Percentiles rank a stretch among this genome's conserved stretches.
These are phyloP conservation scores for Boletus rubropictus DNA, from an alignment of 768 basidiomycete species.

Conservation along the genomic window DNA sequence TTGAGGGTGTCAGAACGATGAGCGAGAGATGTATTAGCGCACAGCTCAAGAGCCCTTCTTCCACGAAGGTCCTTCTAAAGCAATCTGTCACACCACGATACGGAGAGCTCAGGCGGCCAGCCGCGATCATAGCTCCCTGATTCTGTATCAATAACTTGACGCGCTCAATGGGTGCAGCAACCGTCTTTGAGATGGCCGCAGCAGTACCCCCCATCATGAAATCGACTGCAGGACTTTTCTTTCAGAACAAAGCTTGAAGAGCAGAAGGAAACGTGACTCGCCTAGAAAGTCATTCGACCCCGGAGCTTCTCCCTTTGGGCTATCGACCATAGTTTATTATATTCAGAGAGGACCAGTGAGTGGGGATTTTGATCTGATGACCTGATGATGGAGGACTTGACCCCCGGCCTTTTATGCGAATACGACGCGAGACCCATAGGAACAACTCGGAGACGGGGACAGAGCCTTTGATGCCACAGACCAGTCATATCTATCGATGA, in stretches of 20 bases:
- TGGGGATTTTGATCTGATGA: slow-evolving; percentile 12
- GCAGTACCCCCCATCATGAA: slow-evolving; percentile 36
- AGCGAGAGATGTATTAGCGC: slow-evolving; percentile 12
- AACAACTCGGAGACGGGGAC: slow-evolving; percentile 10
- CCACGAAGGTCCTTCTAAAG: slow-evolving; percentile 29
- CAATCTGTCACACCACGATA: slow-evolving; percentile 34
- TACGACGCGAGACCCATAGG: not conserved
- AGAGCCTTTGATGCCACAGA: not conserved
- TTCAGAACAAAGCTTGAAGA: slow-evolving; percentile 2
- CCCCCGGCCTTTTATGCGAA: slow-evolving; percentile 6
- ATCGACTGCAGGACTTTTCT: slow-evolving; percentile 21
- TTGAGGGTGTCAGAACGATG: slow-evolving; percentile 2
- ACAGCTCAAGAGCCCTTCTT: slow-evolving; percentile 37
- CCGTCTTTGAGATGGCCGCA: slow-evolving; percentile 35
- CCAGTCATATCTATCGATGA: not conserved
- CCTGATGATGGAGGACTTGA: not conserved
- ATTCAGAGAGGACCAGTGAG: slow-evolving; percentile 6
- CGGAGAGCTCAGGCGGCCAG: slow-evolving; percentile 34
- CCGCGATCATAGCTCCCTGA: slow-evolving; percentile 33
- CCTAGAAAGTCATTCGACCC: slow-evolving; percentile 19
- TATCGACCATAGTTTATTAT: slow-evolving; percentile 5
- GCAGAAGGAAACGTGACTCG: not conserved
- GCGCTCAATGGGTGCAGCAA: slow-evolving; percentile 38
- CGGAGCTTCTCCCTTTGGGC: not conserved
- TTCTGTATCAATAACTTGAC: slow-evolving; percentile 38